A percentile compares a stretch with the other conserved stretches of the same genome.
These are phyloP conservation scores for Umbilicus rupestris DNA, from an alignment of 164 flowering plant genomes.

Conservation along the genomic window DNA sequence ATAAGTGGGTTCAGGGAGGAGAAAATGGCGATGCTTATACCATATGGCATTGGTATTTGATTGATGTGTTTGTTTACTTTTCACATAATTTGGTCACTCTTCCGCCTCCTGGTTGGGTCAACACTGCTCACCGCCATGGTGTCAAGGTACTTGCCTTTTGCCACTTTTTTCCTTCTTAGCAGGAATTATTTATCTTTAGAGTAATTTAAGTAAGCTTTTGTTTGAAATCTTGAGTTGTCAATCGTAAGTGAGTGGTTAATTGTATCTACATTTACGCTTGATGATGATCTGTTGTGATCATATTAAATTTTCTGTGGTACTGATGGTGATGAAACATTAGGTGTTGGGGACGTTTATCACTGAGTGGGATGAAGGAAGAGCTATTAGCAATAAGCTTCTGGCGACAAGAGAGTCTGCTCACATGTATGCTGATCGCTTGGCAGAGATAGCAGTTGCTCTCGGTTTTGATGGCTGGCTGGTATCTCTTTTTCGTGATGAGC, in stretches of 20 bases:
- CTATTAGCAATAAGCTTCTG: constrained; percentile 31
- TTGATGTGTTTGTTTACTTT: constrained; percentile 86
- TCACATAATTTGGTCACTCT: constrained; percentile 74
- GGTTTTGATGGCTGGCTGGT: constrained; percentile 99
- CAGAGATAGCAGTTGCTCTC: constrained; percentile 67
- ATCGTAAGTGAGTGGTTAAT: background rate
- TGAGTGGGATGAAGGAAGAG: constrained; percentile 79
- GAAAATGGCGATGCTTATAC: constrained; percentile 50
- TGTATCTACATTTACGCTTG: no score
- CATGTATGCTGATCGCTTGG: constrained; percentile 70
- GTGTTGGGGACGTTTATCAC: constrained; percentile 83
- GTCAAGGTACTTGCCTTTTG: constrained; percentile 46
- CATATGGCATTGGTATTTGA: constrained; percentile 91
- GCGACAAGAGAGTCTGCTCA: constrained; percentile 59
- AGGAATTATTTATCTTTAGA: background rate
- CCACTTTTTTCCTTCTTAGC: background rate
- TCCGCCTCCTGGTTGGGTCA: constrained; percentile 93
- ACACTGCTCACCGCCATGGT: constrained; percentile 81
- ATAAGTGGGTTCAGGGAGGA: constrained; percentile 86
- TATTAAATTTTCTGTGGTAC: background rate
- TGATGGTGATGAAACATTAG: constrained; percentile 24
- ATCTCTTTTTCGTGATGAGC: constrained; percentile 8
- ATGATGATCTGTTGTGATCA: background rate
- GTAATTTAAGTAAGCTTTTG: no score
- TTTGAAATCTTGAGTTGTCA: no score